Percentiles rank a stretch among this genome's conserved stretches.
These are phyloP conservation scores for Cytospora piceicola DNA, from an alignment of 2,329 filamentous ascomycete species.

Conservation along the genomic window DNA sequence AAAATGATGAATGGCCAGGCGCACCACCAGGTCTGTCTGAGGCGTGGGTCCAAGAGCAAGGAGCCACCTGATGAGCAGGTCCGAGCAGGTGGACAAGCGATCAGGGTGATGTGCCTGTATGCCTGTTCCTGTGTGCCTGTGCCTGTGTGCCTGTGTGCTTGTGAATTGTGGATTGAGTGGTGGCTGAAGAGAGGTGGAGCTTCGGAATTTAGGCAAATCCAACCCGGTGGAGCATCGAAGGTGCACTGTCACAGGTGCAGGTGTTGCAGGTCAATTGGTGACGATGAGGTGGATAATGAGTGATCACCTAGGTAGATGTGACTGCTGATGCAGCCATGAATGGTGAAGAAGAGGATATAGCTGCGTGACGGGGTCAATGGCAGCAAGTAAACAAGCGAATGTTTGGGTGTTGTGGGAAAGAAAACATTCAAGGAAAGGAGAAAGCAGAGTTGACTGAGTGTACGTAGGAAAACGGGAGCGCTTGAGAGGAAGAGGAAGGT, in stretches of 20 bases:
- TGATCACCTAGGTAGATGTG: background rate
- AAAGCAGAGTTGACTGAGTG: background rate
- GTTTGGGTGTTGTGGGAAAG: background rate
- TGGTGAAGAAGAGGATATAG: background rate
- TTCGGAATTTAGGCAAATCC: constrained; percentile 15
- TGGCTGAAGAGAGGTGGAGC: constrained; percentile 17
- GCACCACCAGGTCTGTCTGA: constrained; percentile 4
- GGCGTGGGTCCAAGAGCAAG: constrained; percentile 6
- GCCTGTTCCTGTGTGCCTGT: no score
- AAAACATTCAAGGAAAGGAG: background rate
- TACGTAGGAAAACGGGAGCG: background rate
- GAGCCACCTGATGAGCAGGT: constrained; percentile 7
- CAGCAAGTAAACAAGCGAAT: constrained; percentile 7
- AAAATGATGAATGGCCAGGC: constrained; percentile 17
- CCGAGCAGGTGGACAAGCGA: background rate
- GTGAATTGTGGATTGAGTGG: background rate
- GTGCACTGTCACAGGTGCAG: background rate
- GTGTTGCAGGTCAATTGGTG: constrained; percentile 5
- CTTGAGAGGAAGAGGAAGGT: constrained; percentile 1
- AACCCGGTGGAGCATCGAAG: constrained; percentile 1
- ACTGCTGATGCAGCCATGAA: constrained; percentile 14
- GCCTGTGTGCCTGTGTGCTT: no score
- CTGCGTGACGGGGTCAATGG: constrained; percentile 15
- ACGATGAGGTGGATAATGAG: background rate
- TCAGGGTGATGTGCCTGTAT: background rate